Evolutionary conservation across 148 eudicot species (phyloP).

Genomic region (Bassia scoparia): DNA sequence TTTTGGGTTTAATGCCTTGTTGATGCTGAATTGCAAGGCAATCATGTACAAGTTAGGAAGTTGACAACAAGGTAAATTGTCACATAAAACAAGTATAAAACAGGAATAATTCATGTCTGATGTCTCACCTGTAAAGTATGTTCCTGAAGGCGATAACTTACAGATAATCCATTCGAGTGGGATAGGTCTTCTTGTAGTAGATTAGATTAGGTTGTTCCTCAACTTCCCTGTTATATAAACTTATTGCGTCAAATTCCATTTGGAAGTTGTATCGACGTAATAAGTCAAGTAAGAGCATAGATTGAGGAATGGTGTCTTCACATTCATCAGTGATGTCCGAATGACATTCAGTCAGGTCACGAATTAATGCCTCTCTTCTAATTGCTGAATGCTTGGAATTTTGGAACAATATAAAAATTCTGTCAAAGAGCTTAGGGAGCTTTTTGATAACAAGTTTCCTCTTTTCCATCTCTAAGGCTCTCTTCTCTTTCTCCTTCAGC

Average conservation of each 20-base stretch:
- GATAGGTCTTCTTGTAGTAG: constrained; percentile 66
- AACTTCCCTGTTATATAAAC: constrained; percentile 58
- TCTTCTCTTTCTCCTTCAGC: constrained; percentile 63
- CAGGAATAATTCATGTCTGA: constrained; percentile 12
- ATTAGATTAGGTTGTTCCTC: constrained; percentile 67
- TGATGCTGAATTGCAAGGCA: constrained; percentile 50
- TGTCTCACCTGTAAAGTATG: constrained; percentile 50
- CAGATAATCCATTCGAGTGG: constrained; percentile 75
- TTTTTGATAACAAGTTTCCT: constrained; percentile 50
- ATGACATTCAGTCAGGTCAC: constrained; percentile 43
- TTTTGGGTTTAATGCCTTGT: constrained; percentile 49
- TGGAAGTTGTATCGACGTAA: too few species aligned
- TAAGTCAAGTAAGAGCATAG: too few species aligned
- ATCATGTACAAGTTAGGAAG: not conserved
- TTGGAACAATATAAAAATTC: constrained; percentile 56
- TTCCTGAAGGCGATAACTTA: constrained; percentile 53
- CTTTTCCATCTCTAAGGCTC: constrained; percentile 40
- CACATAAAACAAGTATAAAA: not conserved
- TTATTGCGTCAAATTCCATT: constrained; percentile 15
- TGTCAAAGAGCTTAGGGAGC: constrained; percentile 75
- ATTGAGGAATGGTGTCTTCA: too few species aligned
- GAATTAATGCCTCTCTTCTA: constrained; percentile 66
- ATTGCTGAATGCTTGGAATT: constrained; percentile 55
- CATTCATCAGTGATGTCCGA: constrained; percentile 61
- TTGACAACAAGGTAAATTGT: not conserved